Conservation (phyloP, 2,329 filamentous ascomycete species). For the Neofusicoccum laricinum region DNA sequence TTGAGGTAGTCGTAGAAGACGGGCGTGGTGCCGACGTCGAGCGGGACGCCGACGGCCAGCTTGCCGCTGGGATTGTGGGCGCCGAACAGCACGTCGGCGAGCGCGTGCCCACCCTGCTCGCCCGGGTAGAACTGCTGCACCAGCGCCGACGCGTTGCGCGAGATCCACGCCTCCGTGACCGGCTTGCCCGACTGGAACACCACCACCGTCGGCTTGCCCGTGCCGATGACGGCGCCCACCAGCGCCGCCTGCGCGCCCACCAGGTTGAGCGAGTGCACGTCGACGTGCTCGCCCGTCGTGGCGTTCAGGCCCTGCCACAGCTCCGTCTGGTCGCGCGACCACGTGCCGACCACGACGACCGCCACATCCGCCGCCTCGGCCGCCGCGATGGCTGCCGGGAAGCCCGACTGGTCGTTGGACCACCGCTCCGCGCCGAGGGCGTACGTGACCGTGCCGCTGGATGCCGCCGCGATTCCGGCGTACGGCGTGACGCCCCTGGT, state of each 20-base stretch:
- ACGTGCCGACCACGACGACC: slow-evolving; percentile 71
- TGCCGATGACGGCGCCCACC: slow-evolving; percentile 64
- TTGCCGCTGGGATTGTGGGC: slow-evolving; percentile 64
- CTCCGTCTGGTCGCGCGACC: slow-evolving; percentile 70
- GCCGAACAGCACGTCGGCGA: slow-evolving; percentile 62
- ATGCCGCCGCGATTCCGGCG: slow-evolving; percentile 62
- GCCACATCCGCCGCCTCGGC: slow-evolving; percentile 68
- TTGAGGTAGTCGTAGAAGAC: slow-evolving; percentile 73
- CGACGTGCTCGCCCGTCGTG: slow-evolving; percentile 73
- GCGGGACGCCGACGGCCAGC: slow-evolving; percentile 65
- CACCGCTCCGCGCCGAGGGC: slow-evolving; percentile 70
- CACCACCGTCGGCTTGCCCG: slow-evolving; percentile 65
- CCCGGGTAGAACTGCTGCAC: slow-evolving; percentile 74
- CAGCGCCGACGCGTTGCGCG: slow-evolving; percentile 60
- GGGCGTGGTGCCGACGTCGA: slow-evolving; percentile 64
- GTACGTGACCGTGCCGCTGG: slow-evolving; percentile 60
- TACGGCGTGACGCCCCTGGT: slow-evolving; percentile 66
- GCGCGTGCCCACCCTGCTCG: slow-evolving; percentile 64
- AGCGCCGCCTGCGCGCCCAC: slow-evolving; percentile 68
- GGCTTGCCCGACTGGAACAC: slow-evolving; percentile 70
- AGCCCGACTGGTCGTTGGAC: slow-evolving; percentile 67
- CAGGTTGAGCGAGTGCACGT: slow-evolving; percentile 61
- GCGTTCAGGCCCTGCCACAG: slow-evolving; percentile 70
- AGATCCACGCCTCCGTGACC: slow-evolving; percentile 71
- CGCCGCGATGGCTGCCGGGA: slow-evolving; percentile 62